Percentiles rank a stretch among this genome's conserved stretches.
Evolutionary conservation across 2,329 filamentous ascomycete species (phyloP).

Genomic region (Colletotrichum eleusines): DNA sequence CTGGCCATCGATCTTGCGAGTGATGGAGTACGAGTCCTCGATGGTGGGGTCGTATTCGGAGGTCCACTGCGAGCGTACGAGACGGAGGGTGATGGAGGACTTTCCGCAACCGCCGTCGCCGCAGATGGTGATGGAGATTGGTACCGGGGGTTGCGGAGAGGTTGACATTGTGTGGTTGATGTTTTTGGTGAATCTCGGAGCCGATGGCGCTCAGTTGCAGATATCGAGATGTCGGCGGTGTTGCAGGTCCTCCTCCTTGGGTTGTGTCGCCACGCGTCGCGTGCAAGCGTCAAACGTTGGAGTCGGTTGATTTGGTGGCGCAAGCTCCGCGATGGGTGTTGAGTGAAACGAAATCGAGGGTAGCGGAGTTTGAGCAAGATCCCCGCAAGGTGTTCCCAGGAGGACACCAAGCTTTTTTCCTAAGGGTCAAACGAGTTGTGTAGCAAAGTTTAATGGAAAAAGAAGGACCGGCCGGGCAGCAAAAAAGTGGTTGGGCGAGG

Average conservation of each 20-base stretch:
- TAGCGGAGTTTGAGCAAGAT: not conserved
- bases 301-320: not conserved
- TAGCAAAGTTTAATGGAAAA: not conserved
- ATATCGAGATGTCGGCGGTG: not conserved
- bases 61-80: conserved; percentile 87
- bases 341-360: not conserved
- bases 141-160: conserved; percentile 58
- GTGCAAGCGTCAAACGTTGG: not conserved
- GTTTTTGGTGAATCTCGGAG: not conserved
- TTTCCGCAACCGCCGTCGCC: conserved; percentile 89
- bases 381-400: not conserved
- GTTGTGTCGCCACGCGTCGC: conserved; percentile 19
- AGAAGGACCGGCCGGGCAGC: not conserved
- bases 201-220: not conserved
- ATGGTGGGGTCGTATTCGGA: conserved; percentile 85
- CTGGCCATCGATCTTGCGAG: conserved; percentile 82
- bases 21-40: conserved; percentile 88
- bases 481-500: conserved; percentile 6
- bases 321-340: conserved; percentile 3
- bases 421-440: no score
- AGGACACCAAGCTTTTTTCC: not conserved
- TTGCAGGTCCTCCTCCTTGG: not conserved
- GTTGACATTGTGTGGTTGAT: conserved; percentile 21
- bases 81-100: conserved; percentile 84
- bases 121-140: conserved; percentile 84